Evolutionary conservation across 129 eudicot species (phyloP).

Genomic region (Artemisia tridentata): DNA sequence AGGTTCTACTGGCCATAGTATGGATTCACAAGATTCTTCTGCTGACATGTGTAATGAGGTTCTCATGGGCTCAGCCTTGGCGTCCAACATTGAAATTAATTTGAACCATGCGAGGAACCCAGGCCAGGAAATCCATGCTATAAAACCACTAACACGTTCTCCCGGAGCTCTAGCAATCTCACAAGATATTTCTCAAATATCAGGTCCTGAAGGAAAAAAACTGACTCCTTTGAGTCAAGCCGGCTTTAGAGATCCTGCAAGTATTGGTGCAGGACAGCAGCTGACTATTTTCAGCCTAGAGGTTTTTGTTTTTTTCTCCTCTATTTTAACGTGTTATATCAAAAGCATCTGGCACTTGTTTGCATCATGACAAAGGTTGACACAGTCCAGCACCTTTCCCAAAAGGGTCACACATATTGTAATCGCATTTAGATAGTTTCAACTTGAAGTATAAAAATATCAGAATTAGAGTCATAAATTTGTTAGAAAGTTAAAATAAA

Average conservation of each 20-base stretch:
- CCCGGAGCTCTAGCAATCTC: slow-evolving; percentile 12
- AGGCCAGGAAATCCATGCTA: slow-evolving; percentile 32
- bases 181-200: slow-evolving; percentile 78
- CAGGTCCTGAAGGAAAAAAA: slow-evolving; percentile 76
- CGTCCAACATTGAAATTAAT: slow-evolving; percentile 18
- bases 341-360: neutral
- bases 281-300: slow-evolving; percentile 83
- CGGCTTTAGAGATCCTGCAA: slow-evolving; percentile 94
- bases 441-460: neutral
- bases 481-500: neutral
- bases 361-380: slow-evolving; percentile 8
- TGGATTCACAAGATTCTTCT: slow-evolving; percentile 33
- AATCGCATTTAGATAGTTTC: neutral
- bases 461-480: neutral
- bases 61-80: slow-evolving; percentile 20
- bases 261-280: slow-evolving; percentile 89
- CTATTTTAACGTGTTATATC: neutral
- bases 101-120: slow-evolving; percentile 25
- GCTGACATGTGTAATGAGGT: slow-evolving; percentile 16
- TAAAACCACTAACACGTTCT: slow-evolving; percentile 26
- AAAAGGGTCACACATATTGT: neutral
- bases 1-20: slow-evolving; percentile 28
- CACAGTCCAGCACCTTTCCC: neutral
- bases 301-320: slow-evolving; percentile 34
- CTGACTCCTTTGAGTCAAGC: slow-evolving; percentile 88